Evolutionary conservation across 495 filamentous ascomycete genomes (phyloP).

Genomic region (Penicillium subrubescens): DNA sequence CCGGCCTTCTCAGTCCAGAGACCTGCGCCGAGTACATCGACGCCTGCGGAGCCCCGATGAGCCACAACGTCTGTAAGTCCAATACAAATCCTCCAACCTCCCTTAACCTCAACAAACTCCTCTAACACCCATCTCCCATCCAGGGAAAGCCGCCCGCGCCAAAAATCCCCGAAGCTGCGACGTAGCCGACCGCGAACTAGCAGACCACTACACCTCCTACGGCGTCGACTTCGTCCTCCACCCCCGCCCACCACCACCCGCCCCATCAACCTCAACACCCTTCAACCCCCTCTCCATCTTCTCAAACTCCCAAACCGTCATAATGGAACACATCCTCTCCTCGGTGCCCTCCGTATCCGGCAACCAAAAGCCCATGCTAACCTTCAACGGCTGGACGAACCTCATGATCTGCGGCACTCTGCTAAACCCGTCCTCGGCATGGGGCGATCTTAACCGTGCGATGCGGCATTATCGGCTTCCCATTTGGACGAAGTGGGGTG

Average conservation of each 20-base stretch:
- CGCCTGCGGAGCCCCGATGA: not conserved
- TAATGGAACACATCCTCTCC: not conserved
- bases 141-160: not conserved
- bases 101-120: not conserved
- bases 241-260: not conserved
- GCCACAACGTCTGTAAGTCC: not conserved
- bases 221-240: not conserved
- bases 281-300: not conserved
- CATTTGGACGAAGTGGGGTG: not conserved
- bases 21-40: not conserved
- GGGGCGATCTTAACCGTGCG: not conserved
- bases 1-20: not conserved
- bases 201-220: not conserved
- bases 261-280: not conserved
- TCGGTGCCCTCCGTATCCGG: not conserved
- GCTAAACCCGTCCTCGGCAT: not conserved
- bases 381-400: not conserved
- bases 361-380: not conserved
- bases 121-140: not conserved
- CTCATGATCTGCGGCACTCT: not conserved
- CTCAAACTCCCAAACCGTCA: not conserved
- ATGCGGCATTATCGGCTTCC: not conserved
- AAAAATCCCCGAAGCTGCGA: not conserved
- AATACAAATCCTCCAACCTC: not conserved
- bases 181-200: not conserved